Evolutionary conservation across 805 yeast species (phyloP).

Genomic region (Nakazawaea wyomingensis): DNA sequence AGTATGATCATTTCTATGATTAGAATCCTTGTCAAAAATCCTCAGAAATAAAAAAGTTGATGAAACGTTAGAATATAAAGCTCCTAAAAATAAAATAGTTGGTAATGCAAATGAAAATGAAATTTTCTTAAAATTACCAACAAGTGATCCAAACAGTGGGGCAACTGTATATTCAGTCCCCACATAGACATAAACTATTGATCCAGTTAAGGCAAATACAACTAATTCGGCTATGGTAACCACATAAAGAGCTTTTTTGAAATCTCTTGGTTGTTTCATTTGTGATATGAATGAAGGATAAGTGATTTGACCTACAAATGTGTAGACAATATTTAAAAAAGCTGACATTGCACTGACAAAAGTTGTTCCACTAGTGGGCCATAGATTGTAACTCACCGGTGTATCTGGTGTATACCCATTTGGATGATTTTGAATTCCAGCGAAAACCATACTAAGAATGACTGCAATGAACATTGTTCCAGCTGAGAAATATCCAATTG

Average conservation of each 20-base stretch:
- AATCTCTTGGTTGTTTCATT: constrained; percentile 53
- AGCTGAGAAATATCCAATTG: constrained; percentile 49
- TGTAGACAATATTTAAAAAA: constrained; percentile 52
- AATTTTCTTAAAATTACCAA: constrained; percentile 41
- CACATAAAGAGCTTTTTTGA: constrained; percentile 48
- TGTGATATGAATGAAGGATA: constrained; percentile 59
- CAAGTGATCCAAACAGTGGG: constrained; percentile 54
- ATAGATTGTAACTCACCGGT: constrained; percentile 39
- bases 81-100: constrained; percentile 50
- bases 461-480: constrained; percentile 55
- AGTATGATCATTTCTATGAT: constrained; percentile 44
- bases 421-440: constrained; percentile 49
- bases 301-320: constrained; percentile 61
- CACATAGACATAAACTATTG: constrained; percentile 52
- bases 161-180: constrained; percentile 51
- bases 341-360: constrained; percentile 53
- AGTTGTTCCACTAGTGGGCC: constrained; percentile 50
- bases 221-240: constrained; percentile 48
- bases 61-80: constrained; percentile 49
- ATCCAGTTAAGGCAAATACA: constrained; percentile 49
- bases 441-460: constrained; percentile 45
- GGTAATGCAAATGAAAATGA: constrained; percentile 61
- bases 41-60: constrained; percentile 46
- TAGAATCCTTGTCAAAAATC: constrained; percentile 36
- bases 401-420: constrained; percentile 30